Conservation (phyloP, 1,284 basidiomycete species). For the Leccinum insolens region DNA sequence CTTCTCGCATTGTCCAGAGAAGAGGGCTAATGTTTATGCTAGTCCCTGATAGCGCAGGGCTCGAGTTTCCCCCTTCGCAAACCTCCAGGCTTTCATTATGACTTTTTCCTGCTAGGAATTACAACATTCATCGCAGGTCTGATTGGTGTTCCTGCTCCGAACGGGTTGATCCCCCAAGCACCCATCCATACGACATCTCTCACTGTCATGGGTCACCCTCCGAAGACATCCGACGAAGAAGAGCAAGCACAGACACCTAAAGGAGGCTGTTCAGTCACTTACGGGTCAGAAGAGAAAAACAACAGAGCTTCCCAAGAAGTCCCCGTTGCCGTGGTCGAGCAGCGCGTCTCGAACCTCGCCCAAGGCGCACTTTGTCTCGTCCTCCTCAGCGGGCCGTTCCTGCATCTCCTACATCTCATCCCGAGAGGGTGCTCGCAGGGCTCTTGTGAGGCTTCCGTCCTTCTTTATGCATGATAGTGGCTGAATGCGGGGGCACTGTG, state of each 20-base stretch:
- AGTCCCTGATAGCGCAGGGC: slow-evolving; percentile 93
- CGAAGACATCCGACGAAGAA: slow-evolving; percentile 49
- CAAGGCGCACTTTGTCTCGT: slow-evolving; percentile 84
- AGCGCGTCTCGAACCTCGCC: slow-evolving; percentile 85
- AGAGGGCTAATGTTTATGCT: slow-evolving; percentile 2
- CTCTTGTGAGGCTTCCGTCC: slow-evolving; percentile 58
- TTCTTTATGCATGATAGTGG: slow-evolving; percentile 5
- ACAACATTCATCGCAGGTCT: slow-evolving; percentile 93
- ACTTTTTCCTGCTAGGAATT: slow-evolving; percentile 88
- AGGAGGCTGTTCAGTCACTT: not conserved
- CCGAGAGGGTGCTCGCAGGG: slow-evolving; percentile 76
- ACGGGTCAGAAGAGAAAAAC: slow-evolving; percentile 29
- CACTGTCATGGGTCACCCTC: slow-evolving; percentile 65
- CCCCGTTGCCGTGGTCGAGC: slow-evolving; percentile 83
- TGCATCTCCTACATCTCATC: slow-evolving; percentile 78
- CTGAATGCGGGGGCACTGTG: slow-evolving; percentile 7
- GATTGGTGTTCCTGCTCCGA: slow-evolving; percentile 91
- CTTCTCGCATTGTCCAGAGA: not conserved
- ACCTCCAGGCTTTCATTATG: slow-evolving; percentile 92
- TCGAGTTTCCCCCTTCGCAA: slow-evolving; percentile 89
- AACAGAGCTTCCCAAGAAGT: slow-evolving; percentile 49
- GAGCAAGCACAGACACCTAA: slow-evolving; percentile 24
- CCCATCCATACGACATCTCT: slow-evolving; percentile 93
- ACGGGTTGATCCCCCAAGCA: slow-evolving; percentile 95
- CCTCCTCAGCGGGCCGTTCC: slow-evolving; percentile 79